Evolutionary conservation across 2,329 filamentous ascomycete species (phyloP), one percentile per base, ranked within the genome.

Genomic region (Setomelanomma holmii): DNA sequence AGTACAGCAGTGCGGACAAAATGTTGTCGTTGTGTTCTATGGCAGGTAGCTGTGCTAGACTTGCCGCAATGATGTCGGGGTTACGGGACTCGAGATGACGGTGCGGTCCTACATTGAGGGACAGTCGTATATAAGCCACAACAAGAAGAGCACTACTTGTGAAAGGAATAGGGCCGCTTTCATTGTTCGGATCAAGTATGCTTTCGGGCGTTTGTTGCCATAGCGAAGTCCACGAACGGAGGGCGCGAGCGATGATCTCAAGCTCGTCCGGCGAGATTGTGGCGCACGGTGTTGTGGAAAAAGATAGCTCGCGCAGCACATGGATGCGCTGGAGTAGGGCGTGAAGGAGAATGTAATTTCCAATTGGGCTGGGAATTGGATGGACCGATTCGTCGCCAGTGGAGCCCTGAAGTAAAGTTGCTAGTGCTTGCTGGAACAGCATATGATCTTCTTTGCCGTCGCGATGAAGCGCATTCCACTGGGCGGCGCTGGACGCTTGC

Each of bases 1-100:
- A 78, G 55, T 85, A 83, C 0, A 85, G 69, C 1, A 84, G 72
- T 0, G 83, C 82, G 0, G 78, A 75, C 3, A 80, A 75, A 3
- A 81, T 67, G 0, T 80, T 77, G 36, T 82, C 78, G 19, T 80
- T 80, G 0, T 81, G 75, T 35, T 79, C 76, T 0, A 84, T 78
- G 0, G 66, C 63, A 0, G 78, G 79, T 0, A 74, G 67, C 2
- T 62, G 62, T 12, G 56, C 54, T 3, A 82, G 60, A 0, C 77
- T 75, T n/a, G 65, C 54, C 4, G 79, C 76, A 14, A 80, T 79
- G 0, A 67, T 56, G 0, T 57, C 47, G 0, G 79, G 74, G 38
- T 82, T 78, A 11, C 79, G 74, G 0, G 78, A 76, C 21, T 80
- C 77, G 0, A 81, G 70, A 4, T 75, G 69, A 0, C 79, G 69